Evolutionary conservation across 352 stramenopile genomes (phyloP), one percentile per base, ranked within the genome.

Genomic region (Globisporangium radiosum): DNA sequence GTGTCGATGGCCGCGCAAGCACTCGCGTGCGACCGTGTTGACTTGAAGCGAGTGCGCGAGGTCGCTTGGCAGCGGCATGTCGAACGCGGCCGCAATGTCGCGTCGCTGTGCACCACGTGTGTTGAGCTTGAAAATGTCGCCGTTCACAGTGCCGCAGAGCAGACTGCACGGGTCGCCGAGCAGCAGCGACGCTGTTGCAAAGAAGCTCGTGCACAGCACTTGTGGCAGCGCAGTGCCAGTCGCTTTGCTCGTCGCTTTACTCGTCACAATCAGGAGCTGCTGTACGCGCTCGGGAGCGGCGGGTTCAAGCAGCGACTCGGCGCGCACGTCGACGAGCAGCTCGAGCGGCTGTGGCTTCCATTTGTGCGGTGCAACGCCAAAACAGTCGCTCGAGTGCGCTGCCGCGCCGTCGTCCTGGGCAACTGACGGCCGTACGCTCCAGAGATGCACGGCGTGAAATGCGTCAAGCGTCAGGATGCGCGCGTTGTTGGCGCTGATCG

Each of bases 91-190:
- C 36, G 70, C 65, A 44, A 71, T 58, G 11, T 37, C 56, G 4
- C 33, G 40, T 11, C 25, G 48, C 13, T 39, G 47, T 8, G 52
- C 17, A 38, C 25, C 10, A 7, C 7, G 36, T 11, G 69, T 54
- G 57, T 77, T 80, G 19, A 62, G 48, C 60, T 80, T 80, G 4
- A 77, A 0, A 38, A 80, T 62, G 33, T 75, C 69, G 13, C 72
- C 72, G 8, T 42, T 66, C 0, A 69, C 70, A 43, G 60, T 36
- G 9, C 72, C 69, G 25, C 64, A 77, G 40, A 80, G 7, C 6
- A 75, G 45, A 36, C 57, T 71, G 10, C 25, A 38, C 47, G 62
- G 57, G 3, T 53, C 49, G 1, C 71, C 64, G 47, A 65, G 52
- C 5, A 69, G 50, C 7, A 69, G 50, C 2, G 66, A 64, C 40